phyloP scores from a whole-genome alignment of 2,329 filamentous ascomycete genomes.

The Chaetomium strumarium region DNA sequence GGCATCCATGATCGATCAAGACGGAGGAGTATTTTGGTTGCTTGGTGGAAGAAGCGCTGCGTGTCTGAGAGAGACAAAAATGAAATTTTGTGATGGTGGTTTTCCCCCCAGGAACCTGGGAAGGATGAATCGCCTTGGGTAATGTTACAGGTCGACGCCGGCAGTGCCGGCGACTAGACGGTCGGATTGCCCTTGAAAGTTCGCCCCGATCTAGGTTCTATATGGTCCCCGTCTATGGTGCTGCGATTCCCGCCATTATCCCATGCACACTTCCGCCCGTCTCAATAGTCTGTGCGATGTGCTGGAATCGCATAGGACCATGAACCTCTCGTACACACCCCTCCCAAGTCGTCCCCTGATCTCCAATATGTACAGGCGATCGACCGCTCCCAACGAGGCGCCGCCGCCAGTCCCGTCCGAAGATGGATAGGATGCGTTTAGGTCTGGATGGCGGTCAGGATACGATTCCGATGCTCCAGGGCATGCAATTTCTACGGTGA shows the following conservation, averaged over 20 bases:
- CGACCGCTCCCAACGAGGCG: conserved; percentile 20
- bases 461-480: not conserved
- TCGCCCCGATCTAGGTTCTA: conserved; percentile 28
- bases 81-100: conserved; percentile 25
- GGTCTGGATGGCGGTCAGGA: conserved; percentile 22
- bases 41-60: not conserved
- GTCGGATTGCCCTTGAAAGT: conserved; percentile 21
- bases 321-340: conserved; percentile 24
- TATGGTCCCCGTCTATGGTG: conserved; percentile 26
- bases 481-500: conserved; percentile 1
- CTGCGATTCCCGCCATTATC: conserved; percentile 27
- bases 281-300: conserved; percentile 17
- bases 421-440: conserved; percentile 24
- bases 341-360: conserved; percentile 15
- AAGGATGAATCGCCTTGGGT: conserved; percentile 23
- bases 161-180: conserved; percentile 25
- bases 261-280: conserved; percentile 24
- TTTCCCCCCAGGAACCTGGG: conserved; percentile 13
- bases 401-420: conserved; percentile 20
- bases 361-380: conserved; percentile 26
- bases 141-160: conserved; percentile 26
- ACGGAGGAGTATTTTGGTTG: not conserved
- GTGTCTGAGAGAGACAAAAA: conserved; percentile 19
- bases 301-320: conserved; percentile 16
- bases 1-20: not conserved